Evolutionary conservation across 2,329 filamentous ascomycete species (phyloP), one percentile per base, ranked within the genome.

Genomic region (Cladobotryum mycophilum): DNA sequence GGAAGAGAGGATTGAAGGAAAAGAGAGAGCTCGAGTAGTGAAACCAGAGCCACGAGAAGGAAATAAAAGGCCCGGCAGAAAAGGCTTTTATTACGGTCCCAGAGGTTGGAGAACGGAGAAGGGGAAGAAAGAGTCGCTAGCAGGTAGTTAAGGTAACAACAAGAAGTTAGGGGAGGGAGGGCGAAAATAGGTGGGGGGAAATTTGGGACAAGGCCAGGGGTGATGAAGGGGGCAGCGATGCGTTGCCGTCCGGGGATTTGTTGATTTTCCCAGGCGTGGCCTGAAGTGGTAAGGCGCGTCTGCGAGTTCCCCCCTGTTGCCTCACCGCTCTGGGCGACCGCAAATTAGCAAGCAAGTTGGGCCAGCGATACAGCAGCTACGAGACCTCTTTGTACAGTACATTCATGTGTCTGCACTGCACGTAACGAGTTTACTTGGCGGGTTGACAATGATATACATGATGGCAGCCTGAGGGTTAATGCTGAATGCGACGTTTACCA

Each of bases 181-280:
- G 58, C 65, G 65, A 67, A 68, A 69, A 69, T 70, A 71, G 71
- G 70, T 72, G 71, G 72, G 71, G 51, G 70, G 70, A 69, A 68
- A 72, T 70, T 71, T 71, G 70, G 71, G 60, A 63, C 65, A 64
- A 61, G 67, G 66, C 63, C 59, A 54, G 53, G 53, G 53, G 53
- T 44, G 53, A 52, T 15, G 18, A 45, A 38, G 42, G 30, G 41
- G 37, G 47, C 22, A 49, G 47, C 15, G 14, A 53, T 55, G 53
- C 53, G 59, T 61, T 61, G 60, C 55, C 60, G 56, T 52, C 55
- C 56, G 61, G 62, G 62, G 64, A 66, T 69, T 69, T 69, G 67
- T 69, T 69, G 67, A 69, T 65, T 66, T 65, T 48, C 59, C 56
- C 60, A 44, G 64, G 60, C 62, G 59, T 62, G 61, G 51, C 61